Evolutionary conservation across 495 filamentous ascomycete genomes (phyloP).

Genomic region (Schizothecium vesticola): DNA sequence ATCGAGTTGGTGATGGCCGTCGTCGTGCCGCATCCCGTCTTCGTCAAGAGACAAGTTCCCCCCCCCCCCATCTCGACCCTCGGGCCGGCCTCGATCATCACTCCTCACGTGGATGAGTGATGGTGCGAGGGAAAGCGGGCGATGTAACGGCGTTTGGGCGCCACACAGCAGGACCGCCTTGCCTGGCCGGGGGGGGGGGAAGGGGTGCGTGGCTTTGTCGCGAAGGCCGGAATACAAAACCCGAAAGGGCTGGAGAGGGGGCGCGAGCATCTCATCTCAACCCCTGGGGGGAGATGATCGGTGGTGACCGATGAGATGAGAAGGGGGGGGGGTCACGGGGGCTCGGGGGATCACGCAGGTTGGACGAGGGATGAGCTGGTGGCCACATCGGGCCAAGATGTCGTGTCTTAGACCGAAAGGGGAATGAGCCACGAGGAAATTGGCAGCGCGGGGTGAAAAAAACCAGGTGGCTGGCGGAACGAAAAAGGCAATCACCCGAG

Average conservation of each 20-base stretch:
- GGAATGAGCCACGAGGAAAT: not conserved
- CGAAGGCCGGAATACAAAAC: not conserved
- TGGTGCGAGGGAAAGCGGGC: not conserved
- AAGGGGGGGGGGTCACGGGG: not conserved
- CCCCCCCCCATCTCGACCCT: not conserved
- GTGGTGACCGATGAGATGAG: constrained; percentile 4
- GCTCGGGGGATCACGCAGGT: not conserved
- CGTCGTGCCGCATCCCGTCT: not conserved
- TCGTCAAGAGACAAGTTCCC: not conserved
- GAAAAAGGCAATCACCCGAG: not conserved
- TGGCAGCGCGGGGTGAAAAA: not conserved
- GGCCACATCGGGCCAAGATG: constrained; percentile 2
- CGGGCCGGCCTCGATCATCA: not conserved
- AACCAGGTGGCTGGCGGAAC: constrained; percentile 1
- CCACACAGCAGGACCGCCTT: not conserved
- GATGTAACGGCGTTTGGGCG: constrained; percentile 3
- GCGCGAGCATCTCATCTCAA: not conserved
- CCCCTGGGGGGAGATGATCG: not conserved
- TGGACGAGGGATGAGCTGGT: not conserved
- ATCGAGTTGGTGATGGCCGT: not conserved
- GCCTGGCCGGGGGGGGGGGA: not conserved
- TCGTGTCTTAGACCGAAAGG: constrained; percentile 4
- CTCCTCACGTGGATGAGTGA: not conserved
- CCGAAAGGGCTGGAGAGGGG: not conserved
- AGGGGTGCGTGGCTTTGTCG: constrained; percentile 7